phyloP scores from a whole-genome alignment of 106 monocot species.

The Dendrobium catenatum region DNA sequence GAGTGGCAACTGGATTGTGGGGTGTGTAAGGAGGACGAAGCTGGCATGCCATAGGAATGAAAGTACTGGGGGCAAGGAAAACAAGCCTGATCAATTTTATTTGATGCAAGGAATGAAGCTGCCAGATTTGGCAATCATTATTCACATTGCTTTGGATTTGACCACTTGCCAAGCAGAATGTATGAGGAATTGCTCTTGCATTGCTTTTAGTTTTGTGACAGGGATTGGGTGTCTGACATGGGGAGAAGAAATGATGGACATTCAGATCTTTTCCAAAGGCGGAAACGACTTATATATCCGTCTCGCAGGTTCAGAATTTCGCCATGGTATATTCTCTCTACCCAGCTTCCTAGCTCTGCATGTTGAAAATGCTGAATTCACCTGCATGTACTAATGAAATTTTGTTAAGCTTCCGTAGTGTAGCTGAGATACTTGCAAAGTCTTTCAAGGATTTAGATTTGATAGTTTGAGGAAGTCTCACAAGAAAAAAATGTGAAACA shows the following conservation, averaged over 20 bases:
- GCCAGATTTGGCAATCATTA: slow-evolving; percentile 20
- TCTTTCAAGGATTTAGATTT: too few species aligned
- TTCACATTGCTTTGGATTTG: neutral
- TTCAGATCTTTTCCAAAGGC: slow-evolving; percentile 10
- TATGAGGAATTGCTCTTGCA: slow-evolving; percentile 25
- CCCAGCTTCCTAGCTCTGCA: too few species aligned
- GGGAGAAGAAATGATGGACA: slow-evolving; percentile 16
- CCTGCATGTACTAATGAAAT: too few species aligned
- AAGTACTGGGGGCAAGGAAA: neutral
- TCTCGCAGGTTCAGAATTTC: slow-evolving; percentile 25
- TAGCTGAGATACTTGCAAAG: too few species aligned
- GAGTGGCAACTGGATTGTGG: slow-evolving; percentile 11
- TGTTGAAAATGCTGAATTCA: too few species aligned
- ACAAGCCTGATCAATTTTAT: neutral
- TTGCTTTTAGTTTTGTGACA: slow-evolving; percentile 3
- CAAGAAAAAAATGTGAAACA: too few species aligned
- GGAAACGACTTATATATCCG: slow-evolving; percentile 18
- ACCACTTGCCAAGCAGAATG: neutral
- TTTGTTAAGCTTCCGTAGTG: too few species aligned
- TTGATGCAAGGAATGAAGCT: slow-evolving; percentile 17
- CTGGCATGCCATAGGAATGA: slow-evolving; percentile 18
- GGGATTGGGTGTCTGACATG: slow-evolving; percentile 24
- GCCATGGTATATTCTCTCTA: neutral
- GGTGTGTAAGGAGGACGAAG: slow-evolving; percentile 19
- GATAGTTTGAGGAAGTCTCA: too few species aligned